phyloP scores from a whole-genome alignment of 2,329 filamentous ascomycete species.

The Ascochyta lentis region DNA sequence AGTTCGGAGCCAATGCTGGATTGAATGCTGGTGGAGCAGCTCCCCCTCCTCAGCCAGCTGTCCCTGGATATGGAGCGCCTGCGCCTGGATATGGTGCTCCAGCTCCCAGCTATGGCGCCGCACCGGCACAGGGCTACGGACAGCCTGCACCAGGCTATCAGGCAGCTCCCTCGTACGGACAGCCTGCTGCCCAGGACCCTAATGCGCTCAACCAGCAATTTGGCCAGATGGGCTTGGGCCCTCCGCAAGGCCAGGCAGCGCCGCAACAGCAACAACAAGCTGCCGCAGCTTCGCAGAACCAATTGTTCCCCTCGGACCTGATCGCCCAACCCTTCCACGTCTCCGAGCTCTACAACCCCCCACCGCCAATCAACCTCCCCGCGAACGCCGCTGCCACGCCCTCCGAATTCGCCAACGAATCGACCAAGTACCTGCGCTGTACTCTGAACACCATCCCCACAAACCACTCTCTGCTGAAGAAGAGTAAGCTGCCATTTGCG shows the following conservation, averaged over 20 bases:
- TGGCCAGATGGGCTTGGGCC: constrained; percentile 75
- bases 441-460: constrained; percentile 94
- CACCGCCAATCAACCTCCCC: constrained; percentile 88
- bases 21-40: constrained; percentile 56
- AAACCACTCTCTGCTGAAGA: constrained; percentile 91
- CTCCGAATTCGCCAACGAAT: constrained; percentile 89
- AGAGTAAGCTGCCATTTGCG: constrained; percentile 90
- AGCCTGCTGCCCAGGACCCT: constrained; percentile 64
- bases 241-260: constrained; percentile 51
- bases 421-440: constrained; percentile 91
- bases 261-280: constrained; percentile 41
- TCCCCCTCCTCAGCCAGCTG: constrained; percentile 24
- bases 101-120: constrained; percentile 44
- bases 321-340: constrained; percentile 94
- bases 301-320: constrained; percentile 90
- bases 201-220: constrained; percentile 76
- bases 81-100: constrained; percentile 45
- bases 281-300: constrained; percentile 64
- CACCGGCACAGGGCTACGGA: constrained; percentile 49
- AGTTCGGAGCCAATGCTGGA: constrained; percentile 87
- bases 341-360: constrained; percentile 87
- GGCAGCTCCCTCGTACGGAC: constrained; percentile 47
- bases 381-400: constrained; percentile 93
- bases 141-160: constrained; percentile 44
- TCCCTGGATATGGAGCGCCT: constrained; percentile 12